A percentile compares a stretch with the other conserved stretches of the same genome.
Conservation (phyloP, 192 early-diverging fungal species). For the Blastocladiella britannica region DNA sequence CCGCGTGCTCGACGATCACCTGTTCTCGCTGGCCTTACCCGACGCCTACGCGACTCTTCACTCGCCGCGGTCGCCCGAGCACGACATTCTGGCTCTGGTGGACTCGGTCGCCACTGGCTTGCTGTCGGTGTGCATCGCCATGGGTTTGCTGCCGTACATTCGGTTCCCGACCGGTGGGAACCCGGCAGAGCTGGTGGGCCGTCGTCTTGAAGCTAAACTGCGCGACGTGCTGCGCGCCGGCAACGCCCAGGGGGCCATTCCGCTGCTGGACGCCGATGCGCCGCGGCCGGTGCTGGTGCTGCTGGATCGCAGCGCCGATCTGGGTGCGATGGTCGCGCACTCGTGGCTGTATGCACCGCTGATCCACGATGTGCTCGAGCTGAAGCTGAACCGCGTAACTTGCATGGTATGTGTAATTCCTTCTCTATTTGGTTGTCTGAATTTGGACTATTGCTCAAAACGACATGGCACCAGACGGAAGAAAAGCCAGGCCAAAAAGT, state of each 20-base stretch:
- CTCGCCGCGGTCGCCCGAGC: slow-evolving; percentile 60
- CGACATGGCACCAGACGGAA: slow-evolving; percentile 14
- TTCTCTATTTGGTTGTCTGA: background rate
- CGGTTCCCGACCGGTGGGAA: slow-evolving; percentile 73
- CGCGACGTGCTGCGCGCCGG: slow-evolving; percentile 81
- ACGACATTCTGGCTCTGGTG: slow-evolving; percentile 53
- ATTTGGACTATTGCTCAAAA: background rate
- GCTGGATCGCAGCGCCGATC: slow-evolving; percentile 78
- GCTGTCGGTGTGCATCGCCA: slow-evolving; percentile 80
- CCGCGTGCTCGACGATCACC: slow-evolving; percentile 67
- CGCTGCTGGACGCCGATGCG: slow-evolving; percentile 34
- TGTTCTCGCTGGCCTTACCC: slow-evolving; percentile 77
- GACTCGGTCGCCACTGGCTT: slow-evolving; percentile 58
- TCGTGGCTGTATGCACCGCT: slow-evolving; percentile 97
- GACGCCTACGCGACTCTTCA: slow-evolving; percentile 64
- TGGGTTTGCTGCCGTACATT: slow-evolving; percentile 77
- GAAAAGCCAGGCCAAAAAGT: slow-evolving; percentile 34
- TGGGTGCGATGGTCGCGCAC: slow-evolving; percentile 77
- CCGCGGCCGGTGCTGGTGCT: slow-evolving; percentile 50
- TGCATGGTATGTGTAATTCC: slow-evolving; percentile 25
- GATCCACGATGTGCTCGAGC: slow-evolving; percentile 83
- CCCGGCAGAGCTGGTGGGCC: slow-evolving; percentile 82
- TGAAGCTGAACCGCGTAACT: slow-evolving; percentile 72
- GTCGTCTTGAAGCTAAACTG: slow-evolving; percentile 67
- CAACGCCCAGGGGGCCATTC: slow-evolving; percentile 67